These are phyloP conservation scores for Cantharellus anzutake DNA, from an alignment of 768 basidiomycete species.

Conservation along the genomic window DNA sequence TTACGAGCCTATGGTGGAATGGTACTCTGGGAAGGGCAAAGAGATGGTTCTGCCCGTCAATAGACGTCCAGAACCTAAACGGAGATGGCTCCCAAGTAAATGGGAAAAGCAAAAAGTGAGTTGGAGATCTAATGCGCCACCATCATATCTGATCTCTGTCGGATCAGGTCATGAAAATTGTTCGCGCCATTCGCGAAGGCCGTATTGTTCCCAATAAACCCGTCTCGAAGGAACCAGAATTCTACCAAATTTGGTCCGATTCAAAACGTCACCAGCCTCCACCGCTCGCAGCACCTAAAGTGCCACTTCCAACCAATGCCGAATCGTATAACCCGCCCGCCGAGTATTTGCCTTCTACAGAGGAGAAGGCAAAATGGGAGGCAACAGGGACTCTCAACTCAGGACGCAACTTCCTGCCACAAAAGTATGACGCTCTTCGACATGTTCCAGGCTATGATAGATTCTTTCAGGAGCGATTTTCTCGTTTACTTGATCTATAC, in stretches of 20 bases:
- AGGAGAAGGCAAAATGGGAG: slow-evolving; percentile 71
- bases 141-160: not conserved
- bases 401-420: slow-evolving; percentile 72
- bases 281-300: slow-evolving; percentile 85
- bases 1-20: slow-evolving; percentile 84
- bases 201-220: slow-evolving; percentile 84
- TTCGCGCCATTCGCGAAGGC: slow-evolving; percentile 92
- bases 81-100: slow-evolving; percentile 91
- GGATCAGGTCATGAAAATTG: slow-evolving; percentile 91
- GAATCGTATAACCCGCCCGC: slow-evolving; percentile 98
- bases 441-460: slow-evolving; percentile 80
- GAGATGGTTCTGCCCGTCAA: slow-evolving; percentile 89
- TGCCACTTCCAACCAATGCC: slow-evolving; percentile 71
- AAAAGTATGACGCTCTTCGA: slow-evolving; percentile 69
- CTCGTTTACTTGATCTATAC: slow-evolving; percentile 87
- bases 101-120: slow-evolving; percentile 98
- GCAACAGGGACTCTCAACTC: slow-evolving; percentile 72
- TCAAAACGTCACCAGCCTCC: slow-evolving; percentile 56
- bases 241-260: slow-evolving; percentile 76
- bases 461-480: slow-evolving; percentile 88
- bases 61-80: slow-evolving; percentile 83
- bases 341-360: slow-evolving; percentile 78
- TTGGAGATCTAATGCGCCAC: not conserved
- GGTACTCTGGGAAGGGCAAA: slow-evolving; percentile 93
- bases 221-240: slow-evolving; percentile 45